phyloP scores from a whole-genome alignment of 176 grass and related monocot species.

The Carex pumila region DNA sequence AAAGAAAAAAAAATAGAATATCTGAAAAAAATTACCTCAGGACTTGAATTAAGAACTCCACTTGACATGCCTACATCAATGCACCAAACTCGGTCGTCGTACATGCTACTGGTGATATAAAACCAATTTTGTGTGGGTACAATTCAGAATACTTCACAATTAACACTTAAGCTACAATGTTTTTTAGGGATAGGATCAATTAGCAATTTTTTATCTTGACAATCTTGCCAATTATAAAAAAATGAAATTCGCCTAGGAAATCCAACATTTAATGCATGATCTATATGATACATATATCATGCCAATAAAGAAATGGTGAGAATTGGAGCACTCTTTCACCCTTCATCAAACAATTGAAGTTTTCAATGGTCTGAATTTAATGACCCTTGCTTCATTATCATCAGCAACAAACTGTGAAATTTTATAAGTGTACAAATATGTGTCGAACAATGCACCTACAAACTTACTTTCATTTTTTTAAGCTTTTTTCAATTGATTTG shows the following conservation, averaged over 20 bases:
- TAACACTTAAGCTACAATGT: background rate
- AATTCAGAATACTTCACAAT: background rate
- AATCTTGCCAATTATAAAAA: background rate
- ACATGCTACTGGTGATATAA: slow-evolving; percentile 49
- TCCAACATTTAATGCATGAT: background rate
- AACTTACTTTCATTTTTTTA: background rate
- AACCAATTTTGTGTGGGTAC: background rate
- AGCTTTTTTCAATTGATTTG: background rate
- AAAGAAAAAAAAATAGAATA: slow-evolving; percentile 7
- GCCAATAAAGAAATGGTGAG: background rate
- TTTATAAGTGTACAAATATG: background rate
- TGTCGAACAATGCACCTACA: background rate
- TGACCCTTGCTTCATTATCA: background rate
- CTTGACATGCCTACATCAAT: slow-evolving; percentile 94
- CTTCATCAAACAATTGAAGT: background rate
- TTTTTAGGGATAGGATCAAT: background rate
- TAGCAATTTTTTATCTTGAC: background rate
- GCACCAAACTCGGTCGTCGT: slow-evolving; percentile 75
- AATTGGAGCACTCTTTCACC: background rate
- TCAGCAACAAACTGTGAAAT: background rate
- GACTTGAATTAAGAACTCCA: slow-evolving; percentile 72
- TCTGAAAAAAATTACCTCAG: slow-evolving; percentile 55
- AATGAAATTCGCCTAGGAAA: background rate
- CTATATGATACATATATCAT: background rate
- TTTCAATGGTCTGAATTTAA: background rate